Conservation (phyloP, 371 early-diverging fungal species). For the Rhizopus stolonifer region DNA sequence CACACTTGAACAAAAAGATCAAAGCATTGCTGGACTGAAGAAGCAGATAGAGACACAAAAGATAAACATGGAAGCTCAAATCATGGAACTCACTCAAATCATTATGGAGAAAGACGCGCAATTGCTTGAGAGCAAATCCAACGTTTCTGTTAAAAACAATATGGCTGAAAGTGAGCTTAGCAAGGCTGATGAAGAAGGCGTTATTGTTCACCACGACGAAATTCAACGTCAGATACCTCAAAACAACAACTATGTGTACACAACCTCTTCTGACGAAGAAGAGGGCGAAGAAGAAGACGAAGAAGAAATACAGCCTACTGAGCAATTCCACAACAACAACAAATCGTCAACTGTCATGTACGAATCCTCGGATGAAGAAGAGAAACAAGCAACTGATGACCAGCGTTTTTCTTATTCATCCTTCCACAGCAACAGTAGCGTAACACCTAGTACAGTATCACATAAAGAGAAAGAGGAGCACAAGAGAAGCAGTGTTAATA, state of each 20-base stretch:
- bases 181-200: not conserved
- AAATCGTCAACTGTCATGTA: not conserved
- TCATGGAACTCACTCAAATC: constrained; percentile 20
- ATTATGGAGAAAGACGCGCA: constrained; percentile 24
- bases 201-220: not conserved
- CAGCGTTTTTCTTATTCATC: not conserved
- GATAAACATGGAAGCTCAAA: constrained; percentile 17
- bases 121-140: not conserved
- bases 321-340: not conserved
- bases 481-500: constrained; percentile 5
- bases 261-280: not conserved
- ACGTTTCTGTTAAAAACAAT: not conserved
- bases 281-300: not conserved
- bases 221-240: not conserved
- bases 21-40: constrained; percentile 4
- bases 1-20: constrained; percentile 7
- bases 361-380: not conserved
- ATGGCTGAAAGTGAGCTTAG: not conserved
- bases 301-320: not conserved
- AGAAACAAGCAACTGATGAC: not conserved
- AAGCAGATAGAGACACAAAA: constrained; percentile 13
- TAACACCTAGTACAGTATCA: not conserved
- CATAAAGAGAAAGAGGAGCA: not conserved
- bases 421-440: not conserved
- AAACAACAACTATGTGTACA: not conserved